Base-by-base conservation (phyloP, 371 early-diverging fungal species). In the Catenaria anguillulae region DNA sequence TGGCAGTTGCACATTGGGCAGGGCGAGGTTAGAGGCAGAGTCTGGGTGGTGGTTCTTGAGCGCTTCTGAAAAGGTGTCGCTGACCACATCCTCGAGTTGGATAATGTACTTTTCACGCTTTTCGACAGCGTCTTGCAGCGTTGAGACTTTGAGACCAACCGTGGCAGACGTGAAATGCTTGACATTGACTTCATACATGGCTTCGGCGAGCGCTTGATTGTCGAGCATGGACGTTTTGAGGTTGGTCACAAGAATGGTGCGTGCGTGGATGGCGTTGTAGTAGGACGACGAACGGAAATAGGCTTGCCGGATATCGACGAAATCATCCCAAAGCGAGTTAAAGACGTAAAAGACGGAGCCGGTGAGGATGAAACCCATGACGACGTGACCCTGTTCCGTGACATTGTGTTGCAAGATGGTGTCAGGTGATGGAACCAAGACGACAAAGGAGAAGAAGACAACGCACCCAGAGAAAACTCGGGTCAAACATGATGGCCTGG, bases 131-230 rank as follows among this genome's bases (percentile, higher is more conserved):
- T 58, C 58, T 3, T 58, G n/a, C 19, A 58, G 58, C 36, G 8
- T 21, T 2, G 36, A 24, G 35, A 58, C 58, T 5, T 58, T 58
- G 15, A 42, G 36, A 1, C 21, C 58, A 8, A 58, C 12, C 21
- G n/a, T 58, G 17, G 29, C 33, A 13, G 36, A 24, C 43, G 26
- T 10, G 31, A 58, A 58, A 19, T 58, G 58, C 40, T 8, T 58
- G 36, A 58, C 58, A 36, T 42, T 42, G 58, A 29, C 36, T 23
- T 58, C 58, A 31, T 24, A 31, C 58, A 58, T 58, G 13, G 36
- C 4, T 15, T 31, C 40, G 36, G 58, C 58, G 13, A 58, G 42
- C 24, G 40, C 36, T 12, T 15, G 15, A 21, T 58, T 42, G 29
- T 50, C 52, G 15, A 50, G 31, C 52, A 50, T 50, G 13, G 26